These are phyloP conservation scores for Colletotrichum aenigma DNA, from an alignment of 2,329 filamentous ascomycete species.

Conservation along the genomic window DNA sequence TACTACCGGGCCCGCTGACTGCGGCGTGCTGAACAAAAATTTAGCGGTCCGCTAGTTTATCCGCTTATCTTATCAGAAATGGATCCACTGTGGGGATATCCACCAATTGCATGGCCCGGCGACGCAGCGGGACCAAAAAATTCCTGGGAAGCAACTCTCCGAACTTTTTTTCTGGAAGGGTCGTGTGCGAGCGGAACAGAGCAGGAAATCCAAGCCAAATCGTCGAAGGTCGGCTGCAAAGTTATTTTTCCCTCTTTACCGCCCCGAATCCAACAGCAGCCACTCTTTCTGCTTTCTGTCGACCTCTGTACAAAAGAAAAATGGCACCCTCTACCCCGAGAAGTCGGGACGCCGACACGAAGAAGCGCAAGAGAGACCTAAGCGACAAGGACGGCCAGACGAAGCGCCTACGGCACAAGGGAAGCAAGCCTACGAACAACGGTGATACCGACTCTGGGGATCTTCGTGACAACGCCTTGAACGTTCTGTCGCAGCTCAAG, in stretches of 20 bases:
- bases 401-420: conserved; percentile 37
- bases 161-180: conserved; percentile 22
- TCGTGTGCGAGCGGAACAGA: conserved; percentile 4
- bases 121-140: conserved; percentile 22
- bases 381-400: conserved; percentile 44
- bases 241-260: not conserved
- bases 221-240: not conserved
- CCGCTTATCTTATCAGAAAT: conserved; percentile 22
- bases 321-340: conserved; percentile 33
- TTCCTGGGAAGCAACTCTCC: conserved; percentile 15
- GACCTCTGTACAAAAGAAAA: conserved; percentile 31
- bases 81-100: not conserved
- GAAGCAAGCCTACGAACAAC: conserved; percentile 15
- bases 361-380: conserved; percentile 53
- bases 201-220: conserved; percentile 13
- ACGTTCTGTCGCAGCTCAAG: conserved; percentile 15
- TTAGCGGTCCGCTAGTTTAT: conserved; percentile 12
- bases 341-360: conserved; percentile 39
- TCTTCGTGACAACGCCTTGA: conserved; percentile 19
- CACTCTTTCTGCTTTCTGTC: not conserved
- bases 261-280: not conserved
- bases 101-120: conserved; percentile 17
- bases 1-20: not conserved
- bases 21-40: conserved; percentile 8
- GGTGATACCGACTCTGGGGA: conserved; percentile 6